Base-by-base conservation (phyloP, 2,329 filamentous ascomycete genomes). In the Plectosphaerella cucumerina region DNA sequence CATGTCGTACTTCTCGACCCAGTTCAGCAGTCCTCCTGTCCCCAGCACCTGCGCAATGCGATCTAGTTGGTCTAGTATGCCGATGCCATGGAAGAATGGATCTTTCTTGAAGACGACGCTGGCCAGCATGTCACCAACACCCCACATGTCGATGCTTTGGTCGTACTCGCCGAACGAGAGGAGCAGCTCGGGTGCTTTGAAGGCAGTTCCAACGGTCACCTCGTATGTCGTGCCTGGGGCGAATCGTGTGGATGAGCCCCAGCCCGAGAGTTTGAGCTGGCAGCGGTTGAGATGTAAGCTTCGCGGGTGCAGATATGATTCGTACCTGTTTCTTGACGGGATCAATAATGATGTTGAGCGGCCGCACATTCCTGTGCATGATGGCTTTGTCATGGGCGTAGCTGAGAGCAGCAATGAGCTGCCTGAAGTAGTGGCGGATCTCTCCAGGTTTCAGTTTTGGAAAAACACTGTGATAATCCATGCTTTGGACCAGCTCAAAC, bases 91-190 rank as follows among this genome's bases (percentile, higher is more conserved):
- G 82, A 99, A 99, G 75, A 99, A 99, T 1, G 94, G 94, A 67
- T 99, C 94, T 70, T 97, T 97, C 65, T 94, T 83, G 78, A 99
- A 99, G 67, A 99, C 97, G 94, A 99, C 97, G 34, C 92, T 97
- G 1, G 94, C 94, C 65, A 97, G 97, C 94, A 99, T 99, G 60
- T 94, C 94, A 43, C 94, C 94, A 39, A 99, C 76, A 49, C 91
- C 97, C 94, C 94, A 99, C 92, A 99, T 97, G 68, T 99, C 94
- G 50, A 99, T 80, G 51, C 92, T 97, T 76, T 97, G 97, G 72
- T 99, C 94, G 72, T 99, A 99, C 71, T 97, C 93, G 67, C 97
- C 94, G 76, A 94, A 97, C 65, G 97, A 94, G 47, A 99, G 94
- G 3, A 99, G 81, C 52, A 99, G 76, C 69, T 99, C 94, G 0